Base-by-base conservation (phyloP, 306 rosid species). In the Senna siamea region DNA sequence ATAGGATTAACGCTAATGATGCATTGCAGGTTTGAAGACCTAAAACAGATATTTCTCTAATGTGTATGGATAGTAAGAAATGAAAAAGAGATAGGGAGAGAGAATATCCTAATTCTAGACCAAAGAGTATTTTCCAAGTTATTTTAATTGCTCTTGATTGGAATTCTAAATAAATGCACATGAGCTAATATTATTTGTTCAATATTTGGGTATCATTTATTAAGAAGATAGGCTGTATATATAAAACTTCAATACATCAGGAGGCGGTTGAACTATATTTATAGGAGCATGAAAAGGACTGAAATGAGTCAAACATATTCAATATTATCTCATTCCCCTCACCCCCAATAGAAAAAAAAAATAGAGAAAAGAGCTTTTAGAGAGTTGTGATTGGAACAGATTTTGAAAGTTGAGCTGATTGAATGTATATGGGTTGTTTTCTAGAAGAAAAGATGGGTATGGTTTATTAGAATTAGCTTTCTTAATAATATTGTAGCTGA, bases 261-360 rank as follows among this genome's bases (percentile, higher is more conserved):
- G 7, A 20, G 53, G 44, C 52, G 26, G 30, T 30, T 32, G 19
- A 37, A 47, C 34, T 40, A 40, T 69, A 28, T 63, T 50, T 55
- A 70, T 41, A 34, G 69, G 48, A 62, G 59, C 2, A 22, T 55
- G 53, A 7, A 43, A 38, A 68, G 70, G 67, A 69, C 26, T 73
- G 50, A 0, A 43, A 70, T 20, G 17, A 7, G 37, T 30, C 5
- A 48, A 28, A 14, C 28, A 78, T 71, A 2, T 20, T 6, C 40
- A 43, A 11, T 34, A 30, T n/a, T 65, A 32, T 55, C 18, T 62
- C 61, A 46, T 40, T 34, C 17, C 14, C 71, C 65, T 53, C 56
- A 18, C 17, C 59, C 55, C 32, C 47, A 69, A 43, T 52, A 1
- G n/a, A n/a, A 28, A n/a, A 47, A 19, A 20, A 18, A 53, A 12